phyloP scores from a whole-genome alignment of 495 filamentous ascomycete species.

The Penicillium steckii region DNA sequence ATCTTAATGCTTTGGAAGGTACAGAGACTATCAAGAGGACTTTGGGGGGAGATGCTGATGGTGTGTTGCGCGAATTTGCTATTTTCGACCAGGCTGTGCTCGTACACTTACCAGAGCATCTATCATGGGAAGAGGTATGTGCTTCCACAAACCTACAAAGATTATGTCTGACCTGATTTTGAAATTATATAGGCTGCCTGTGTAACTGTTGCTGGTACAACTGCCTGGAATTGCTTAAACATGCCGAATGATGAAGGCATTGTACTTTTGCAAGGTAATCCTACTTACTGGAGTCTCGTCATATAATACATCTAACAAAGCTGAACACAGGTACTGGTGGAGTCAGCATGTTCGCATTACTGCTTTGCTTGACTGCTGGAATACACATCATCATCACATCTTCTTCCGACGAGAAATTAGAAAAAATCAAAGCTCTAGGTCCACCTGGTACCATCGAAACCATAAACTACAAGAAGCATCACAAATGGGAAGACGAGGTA shows the following conservation, averaged over 20 bases:
- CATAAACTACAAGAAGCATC: slow-evolving; percentile 8
- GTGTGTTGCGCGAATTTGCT: neutral
- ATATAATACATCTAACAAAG: neutral
- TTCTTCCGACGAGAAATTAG: slow-evolving; percentile 9
- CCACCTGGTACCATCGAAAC: neutral
- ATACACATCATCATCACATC: slow-evolving; percentile 8
- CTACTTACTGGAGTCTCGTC: neutral
- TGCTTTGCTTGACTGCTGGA: neutral
- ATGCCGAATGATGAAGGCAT: neutral
- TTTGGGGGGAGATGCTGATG: neutral
- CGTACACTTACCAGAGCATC: neutral
- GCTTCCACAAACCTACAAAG: neutral
- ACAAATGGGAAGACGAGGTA: slow-evolving; percentile 6
- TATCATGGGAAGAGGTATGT: neutral
- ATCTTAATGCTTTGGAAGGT: neutral
- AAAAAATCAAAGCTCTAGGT: neutral
- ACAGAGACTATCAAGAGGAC: neutral
- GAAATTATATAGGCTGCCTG: neutral
- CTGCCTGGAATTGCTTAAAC: neutral
- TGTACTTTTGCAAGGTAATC: neutral
- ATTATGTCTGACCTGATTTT: too few species aligned
- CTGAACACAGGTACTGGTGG: neutral
- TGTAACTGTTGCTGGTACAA: neutral
- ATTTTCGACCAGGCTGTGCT: neutral
- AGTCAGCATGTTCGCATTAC: neutral